Base-by-base conservation (phyloP, 352 stramenopile genomes). In the Phytopythium sindhum region DNA sequence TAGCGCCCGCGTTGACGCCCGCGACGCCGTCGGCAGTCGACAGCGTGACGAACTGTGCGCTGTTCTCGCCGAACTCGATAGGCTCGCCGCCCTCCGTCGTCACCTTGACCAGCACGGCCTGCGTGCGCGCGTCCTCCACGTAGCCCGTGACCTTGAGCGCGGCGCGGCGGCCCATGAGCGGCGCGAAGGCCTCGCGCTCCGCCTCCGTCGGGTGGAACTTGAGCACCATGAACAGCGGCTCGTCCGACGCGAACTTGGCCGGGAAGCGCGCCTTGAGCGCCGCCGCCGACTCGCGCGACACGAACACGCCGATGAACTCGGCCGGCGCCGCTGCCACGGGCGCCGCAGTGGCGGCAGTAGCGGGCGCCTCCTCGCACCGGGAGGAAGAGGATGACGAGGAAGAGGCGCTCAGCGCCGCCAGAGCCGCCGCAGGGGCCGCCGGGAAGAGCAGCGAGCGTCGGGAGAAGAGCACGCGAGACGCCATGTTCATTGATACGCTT, bases 241-340 rank as follows among this genome's bases (percentile, higher is more conserved):
- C 67, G 48, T 80, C 57, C 4, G 50, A 62, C 35, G 56, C 59
- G 48, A 88, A 88, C 64, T 86, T 86, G 70, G 70, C 56, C 21
- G 81, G 81, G 68, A 86, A 93, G 24, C 82, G 74, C 55, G 72
- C 63, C 17, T 71, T 69, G 41, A 94, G 70, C 59, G 70, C 70
- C 17, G 67, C 61, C 23, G 80, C 75, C 57, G 81, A 80, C 33
- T 78, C 75, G 55, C 82, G 77, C 26, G 85, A 72, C 37, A 94
- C 67, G 61, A 92, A 94, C 28, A 94, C 85, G 61, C 85, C 85
- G 11, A 94, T 69, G 58, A 90, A 94, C 66, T 92, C 81, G 51
- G 88, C 65, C 23, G 75, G 70, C 47, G 71, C 66, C 19, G 28
- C 8, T 28, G 50, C 42, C 29, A 14, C 33, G 4, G 52, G 10